A percentile compares a stretch with the other conserved stretches of the same genome.
These are phyloP conservation scores for Metschnikowia borealis DNA, from an alignment of 805 yeast genomes.

Conservation along the genomic window DNA sequence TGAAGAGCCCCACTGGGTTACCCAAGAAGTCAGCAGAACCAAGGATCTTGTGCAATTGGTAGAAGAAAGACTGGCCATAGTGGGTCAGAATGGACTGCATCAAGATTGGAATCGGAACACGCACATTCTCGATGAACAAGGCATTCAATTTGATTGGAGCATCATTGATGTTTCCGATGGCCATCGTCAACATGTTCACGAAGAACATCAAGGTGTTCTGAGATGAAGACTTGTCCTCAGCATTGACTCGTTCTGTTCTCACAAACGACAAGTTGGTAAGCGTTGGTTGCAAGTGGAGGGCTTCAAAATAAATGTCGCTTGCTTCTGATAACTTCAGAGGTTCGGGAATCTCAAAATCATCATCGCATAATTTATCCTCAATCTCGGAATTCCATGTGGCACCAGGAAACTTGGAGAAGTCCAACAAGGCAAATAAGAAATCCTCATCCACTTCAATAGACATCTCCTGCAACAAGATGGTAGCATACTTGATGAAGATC, in stretches of 20 bases:
- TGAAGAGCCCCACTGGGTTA: slow-evolving; percentile 95
- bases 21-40: slow-evolving; percentile 97
- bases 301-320: slow-evolving; percentile 85
- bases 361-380: slow-evolving; percentile 56
- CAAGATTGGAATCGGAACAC: slow-evolving; percentile 78
- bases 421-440: slow-evolving; percentile 75
- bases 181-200: slow-evolving; percentile 87
- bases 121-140: slow-evolving; percentile 77
- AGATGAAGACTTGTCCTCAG: slow-evolving; percentile 57
- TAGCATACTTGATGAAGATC: slow-evolving; percentile 84
- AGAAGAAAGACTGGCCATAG: slow-evolving; percentile 86
- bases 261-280: slow-evolving; percentile 86
- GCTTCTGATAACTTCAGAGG: slow-evolving; percentile 54
- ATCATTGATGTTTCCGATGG: slow-evolving; percentile 93
- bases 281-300: slow-evolving; percentile 87
- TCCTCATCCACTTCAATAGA: slow-evolving; percentile 93
- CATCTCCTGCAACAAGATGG: slow-evolving; percentile 83
- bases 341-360: slow-evolving; percentile 61
- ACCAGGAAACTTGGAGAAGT: slow-evolving; percentile 76
- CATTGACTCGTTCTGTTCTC: slow-evolving; percentile 74
- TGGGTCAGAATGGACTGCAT: slow-evolving; percentile 71
- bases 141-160: slow-evolving; percentile 93
- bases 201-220: slow-evolving; percentile 71
- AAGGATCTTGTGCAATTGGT: slow-evolving; percentile 84
- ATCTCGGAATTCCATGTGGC: slow-evolving; percentile 62